Percentiles rank a stretch among this genome's conserved stretches.
Evolutionary conservation across 495 filamentous ascomycete species (phyloP).

Genomic region (Penicillium antarcticum): DNA sequence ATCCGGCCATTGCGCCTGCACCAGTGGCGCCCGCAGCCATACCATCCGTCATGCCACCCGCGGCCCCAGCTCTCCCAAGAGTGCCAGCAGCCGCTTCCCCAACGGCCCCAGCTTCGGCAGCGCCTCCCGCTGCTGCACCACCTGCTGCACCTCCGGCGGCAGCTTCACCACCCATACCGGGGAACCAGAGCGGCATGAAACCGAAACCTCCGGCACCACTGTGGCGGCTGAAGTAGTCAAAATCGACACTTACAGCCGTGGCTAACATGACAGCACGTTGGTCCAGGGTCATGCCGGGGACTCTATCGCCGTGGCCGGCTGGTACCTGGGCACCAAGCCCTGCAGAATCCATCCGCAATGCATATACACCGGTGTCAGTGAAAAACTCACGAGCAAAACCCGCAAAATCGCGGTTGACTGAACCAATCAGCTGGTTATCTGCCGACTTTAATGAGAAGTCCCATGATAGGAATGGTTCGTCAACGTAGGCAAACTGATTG

Average conservation of each 20-base stretch:
- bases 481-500: constrained; percentile 61
- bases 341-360: constrained; percentile 65
- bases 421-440: constrained; percentile 49
- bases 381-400: constrained; percentile 70
- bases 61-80: constrained; percentile 18
- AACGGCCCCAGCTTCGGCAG: constrained; percentile 32
- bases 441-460: constrained; percentile 55
- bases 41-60: constrained; percentile 40
- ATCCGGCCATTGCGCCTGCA: constrained; percentile 59
- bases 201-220: constrained; percentile 46
- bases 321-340: constrained; percentile 37
- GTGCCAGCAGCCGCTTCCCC: constrained; percentile 38
- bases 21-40: constrained; percentile 44
- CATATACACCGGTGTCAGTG: constrained; percentile 70
- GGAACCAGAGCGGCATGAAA: constrained; percentile 60
- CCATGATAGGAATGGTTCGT: constrained; percentile 56
- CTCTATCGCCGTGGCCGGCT: constrained; percentile 11
- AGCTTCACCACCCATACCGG: constrained; percentile 48
- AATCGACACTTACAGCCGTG: constrained; percentile 67
- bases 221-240: constrained; percentile 69
- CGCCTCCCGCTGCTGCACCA: constrained; percentile 30
- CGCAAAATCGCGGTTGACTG: constrained; percentile 64
- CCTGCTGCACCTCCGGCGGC: constrained; percentile 42
- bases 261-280: constrained; percentile 71
- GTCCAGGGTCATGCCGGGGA: constrained; percentile 62